Evolutionary conservation across 1,139 yeast species (phyloP).

Genomic region (Hansenula lynferdii): DNA sequence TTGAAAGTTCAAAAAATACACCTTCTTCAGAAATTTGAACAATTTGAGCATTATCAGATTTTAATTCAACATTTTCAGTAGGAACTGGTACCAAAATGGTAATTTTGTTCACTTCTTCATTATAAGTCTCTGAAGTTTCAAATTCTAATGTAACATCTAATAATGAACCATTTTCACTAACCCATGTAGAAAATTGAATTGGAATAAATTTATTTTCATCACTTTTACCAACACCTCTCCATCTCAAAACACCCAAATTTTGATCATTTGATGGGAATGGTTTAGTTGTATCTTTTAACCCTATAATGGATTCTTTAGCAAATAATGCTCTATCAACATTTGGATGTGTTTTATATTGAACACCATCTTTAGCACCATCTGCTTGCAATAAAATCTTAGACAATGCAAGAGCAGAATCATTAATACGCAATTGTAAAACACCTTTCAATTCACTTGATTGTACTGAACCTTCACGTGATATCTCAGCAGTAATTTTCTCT

Average conservation of each 20-base stretch:
- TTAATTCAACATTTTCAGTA: constrained; percentile 54
- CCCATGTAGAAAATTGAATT: constrained; percentile 81
- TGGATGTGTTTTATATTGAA: constrained; percentile 92
- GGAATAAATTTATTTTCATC: constrained; percentile 62
- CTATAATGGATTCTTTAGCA: constrained; percentile 50
- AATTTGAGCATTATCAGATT: constrained; percentile 36
- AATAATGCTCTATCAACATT: constrained; percentile 82
- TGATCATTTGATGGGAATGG: constrained; percentile 91
- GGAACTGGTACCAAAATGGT: constrained; percentile 62
- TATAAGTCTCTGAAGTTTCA: constrained; percentile 52
- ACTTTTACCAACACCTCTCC: constrained; percentile 67
- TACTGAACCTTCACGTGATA: constrained; percentile 82
- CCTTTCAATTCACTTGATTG: constrained; percentile 81
- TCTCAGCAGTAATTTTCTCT: constrained; percentile 74
- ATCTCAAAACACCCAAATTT: constrained; percentile 85
- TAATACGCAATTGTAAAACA: constrained; percentile 83
- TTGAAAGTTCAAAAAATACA: constrained; percentile 47
- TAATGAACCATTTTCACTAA: constrained; percentile 50
- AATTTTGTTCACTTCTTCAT: constrained; percentile 49
- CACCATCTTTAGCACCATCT: constrained; percentile 40
- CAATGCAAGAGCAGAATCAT: constrained; percentile 61
- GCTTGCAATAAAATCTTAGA: constrained; percentile 58
- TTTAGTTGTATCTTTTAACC: constrained; percentile 70
- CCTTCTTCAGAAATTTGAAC: constrained; percentile 55
- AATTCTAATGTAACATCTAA: constrained; percentile 85